These are phyloP conservation scores for Ceratobasidium theobromae DNA, from an alignment of 1,284 basidiomycete genomes.

Conservation along the genomic window DNA sequence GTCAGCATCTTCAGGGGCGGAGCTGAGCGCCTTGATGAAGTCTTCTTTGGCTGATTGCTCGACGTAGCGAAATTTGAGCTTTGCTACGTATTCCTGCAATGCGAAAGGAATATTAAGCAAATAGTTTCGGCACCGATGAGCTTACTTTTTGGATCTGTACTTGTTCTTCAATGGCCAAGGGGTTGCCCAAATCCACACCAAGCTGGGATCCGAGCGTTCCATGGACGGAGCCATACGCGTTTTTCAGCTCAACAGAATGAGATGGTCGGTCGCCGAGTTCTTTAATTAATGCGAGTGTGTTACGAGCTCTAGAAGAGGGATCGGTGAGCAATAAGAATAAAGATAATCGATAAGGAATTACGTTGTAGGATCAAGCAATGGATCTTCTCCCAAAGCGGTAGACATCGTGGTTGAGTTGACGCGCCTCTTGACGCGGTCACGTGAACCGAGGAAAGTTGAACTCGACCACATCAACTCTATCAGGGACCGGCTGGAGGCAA, in stretches of 20 bases:
- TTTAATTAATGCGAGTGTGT: conserved; percentile 10
- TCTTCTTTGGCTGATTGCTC: conserved; percentile 29
- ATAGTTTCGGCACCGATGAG: not conserved
- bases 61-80: conserved; percentile 28
- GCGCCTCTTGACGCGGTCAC: conserved; percentile 31
- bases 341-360: not conserved
- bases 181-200: conserved; percentile 16
- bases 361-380: conserved; percentile 22
- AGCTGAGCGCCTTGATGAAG: conserved; percentile 22
- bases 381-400: conserved; percentile 19
- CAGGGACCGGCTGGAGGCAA: not conserved
- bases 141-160: conserved; percentile 23
- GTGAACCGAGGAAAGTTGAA: conserved; percentile 3
- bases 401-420: conserved; percentile 26
- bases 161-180: conserved; percentile 20
- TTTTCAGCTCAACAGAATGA: conserved; percentile 4
- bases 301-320: not conserved
- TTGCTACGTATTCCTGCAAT: conserved; percentile 23
- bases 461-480: conserved; percentile 16
- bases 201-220: conserved; percentile 12
- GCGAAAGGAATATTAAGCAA: not conserved
- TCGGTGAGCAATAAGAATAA: not conserved
- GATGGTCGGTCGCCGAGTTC: conserved; percentile 16
- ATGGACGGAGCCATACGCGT: conserved; percentile 8
- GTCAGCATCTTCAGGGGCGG: conserved; percentile 23